Conservation (phyloP, 805 yeast genomes). For the Phaffomyces opuntiae region DNA sequence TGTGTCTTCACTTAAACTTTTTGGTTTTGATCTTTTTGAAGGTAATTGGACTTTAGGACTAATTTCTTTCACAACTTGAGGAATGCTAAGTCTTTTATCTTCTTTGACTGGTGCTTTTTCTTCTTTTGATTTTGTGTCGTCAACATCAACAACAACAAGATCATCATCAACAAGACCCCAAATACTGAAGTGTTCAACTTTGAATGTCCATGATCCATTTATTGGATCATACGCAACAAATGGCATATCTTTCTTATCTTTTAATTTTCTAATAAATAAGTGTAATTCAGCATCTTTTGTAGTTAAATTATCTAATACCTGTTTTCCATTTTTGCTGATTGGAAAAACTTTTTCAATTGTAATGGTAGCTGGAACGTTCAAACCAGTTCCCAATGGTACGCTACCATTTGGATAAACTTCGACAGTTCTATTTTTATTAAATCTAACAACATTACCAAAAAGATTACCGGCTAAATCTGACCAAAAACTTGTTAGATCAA, state of each 20-base stretch:
- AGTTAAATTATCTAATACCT: slow-evolving; percentile 18
- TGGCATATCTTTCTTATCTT: slow-evolving; percentile 59
- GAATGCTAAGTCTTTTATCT: slow-evolving; percentile 5
- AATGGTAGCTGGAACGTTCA: slow-evolving; percentile 72
- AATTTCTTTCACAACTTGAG: neutral
- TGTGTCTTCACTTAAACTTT: slow-evolving; percentile 21
- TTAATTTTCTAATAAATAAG: slow-evolving; percentile 43
- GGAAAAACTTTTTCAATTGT: slow-evolving; percentile 60
- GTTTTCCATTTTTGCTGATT: slow-evolving; percentile 18
- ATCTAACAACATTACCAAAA: slow-evolving; percentile 37
- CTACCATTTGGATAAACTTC: slow-evolving; percentile 61
- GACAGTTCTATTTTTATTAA: slow-evolving; percentile 42
- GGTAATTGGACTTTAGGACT: slow-evolving; percentile 1
- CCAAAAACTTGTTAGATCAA: slow-evolving; percentile 54
- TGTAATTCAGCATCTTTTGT: slow-evolving; percentile 34
- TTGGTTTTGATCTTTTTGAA: slow-evolving; percentile 7
- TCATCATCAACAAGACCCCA: slow-evolving; percentile 84
- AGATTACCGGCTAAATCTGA: slow-evolving; percentile 27
- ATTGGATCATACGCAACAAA: slow-evolving; percentile 75
- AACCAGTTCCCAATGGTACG: slow-evolving; percentile 60
- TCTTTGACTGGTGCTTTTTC: neutral
- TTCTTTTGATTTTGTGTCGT: slow-evolving; percentile 25
- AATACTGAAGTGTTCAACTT: slow-evolving; percentile 84
- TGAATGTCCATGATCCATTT: slow-evolving; percentile 70
- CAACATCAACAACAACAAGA: slow-evolving; percentile 48